These are phyloP conservation scores for Gilbertella persicaria DNA, from an alignment of 371 early-diverging fungal genomes.

Conservation along the genomic window DNA sequence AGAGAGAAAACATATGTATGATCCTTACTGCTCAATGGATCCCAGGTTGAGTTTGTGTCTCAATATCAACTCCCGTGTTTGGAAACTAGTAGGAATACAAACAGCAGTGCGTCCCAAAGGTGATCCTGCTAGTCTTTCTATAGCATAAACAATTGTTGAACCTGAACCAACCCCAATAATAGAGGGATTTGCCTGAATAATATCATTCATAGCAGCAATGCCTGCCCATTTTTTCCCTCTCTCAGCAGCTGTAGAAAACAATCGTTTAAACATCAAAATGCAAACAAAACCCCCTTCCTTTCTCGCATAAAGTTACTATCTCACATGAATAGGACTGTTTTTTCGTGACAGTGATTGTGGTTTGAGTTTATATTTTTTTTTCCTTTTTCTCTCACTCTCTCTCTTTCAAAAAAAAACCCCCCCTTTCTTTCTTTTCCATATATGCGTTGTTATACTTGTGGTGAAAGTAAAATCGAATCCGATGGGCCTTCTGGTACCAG, in stretches of 20 bases:
- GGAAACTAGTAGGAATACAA: slow-evolving; percentile 92
- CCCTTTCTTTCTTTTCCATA: not conserved
- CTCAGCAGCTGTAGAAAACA: slow-evolving; percentile 2
- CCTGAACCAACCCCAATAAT: slow-evolving; percentile 90
- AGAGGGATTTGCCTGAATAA: slow-evolving; percentile 59
- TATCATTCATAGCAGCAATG: slow-evolving; percentile 76
- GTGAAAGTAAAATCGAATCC: slow-evolving; percentile 40
- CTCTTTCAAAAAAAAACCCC: not conserved
- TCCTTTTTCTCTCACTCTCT: not conserved
- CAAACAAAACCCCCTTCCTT: not conserved
- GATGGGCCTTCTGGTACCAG: slow-evolving; percentile 58
- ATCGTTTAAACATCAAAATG: not conserved
- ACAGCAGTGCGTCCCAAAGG: slow-evolving; percentile 54
- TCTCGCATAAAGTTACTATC: not conserved
- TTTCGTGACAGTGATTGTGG: not conserved
- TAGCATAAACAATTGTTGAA: slow-evolving; percentile 84
- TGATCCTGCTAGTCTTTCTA: slow-evolving; percentile 71
- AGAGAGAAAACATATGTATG: too few relatives aligned
- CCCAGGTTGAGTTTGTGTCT: slow-evolving; percentile 65
- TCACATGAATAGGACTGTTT: not conserved
- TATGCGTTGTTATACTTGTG: slow-evolving; percentile 50
- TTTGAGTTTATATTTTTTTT: not conserved
- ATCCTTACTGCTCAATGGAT: slow-evolving; percentile 64
- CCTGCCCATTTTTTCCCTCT: slow-evolving; percentile 78
- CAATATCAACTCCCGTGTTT: slow-evolving; percentile 75